Base-by-base conservation (phyloP, 768 basidiomycete species). In the Tephrocybe sp. region DNA sequence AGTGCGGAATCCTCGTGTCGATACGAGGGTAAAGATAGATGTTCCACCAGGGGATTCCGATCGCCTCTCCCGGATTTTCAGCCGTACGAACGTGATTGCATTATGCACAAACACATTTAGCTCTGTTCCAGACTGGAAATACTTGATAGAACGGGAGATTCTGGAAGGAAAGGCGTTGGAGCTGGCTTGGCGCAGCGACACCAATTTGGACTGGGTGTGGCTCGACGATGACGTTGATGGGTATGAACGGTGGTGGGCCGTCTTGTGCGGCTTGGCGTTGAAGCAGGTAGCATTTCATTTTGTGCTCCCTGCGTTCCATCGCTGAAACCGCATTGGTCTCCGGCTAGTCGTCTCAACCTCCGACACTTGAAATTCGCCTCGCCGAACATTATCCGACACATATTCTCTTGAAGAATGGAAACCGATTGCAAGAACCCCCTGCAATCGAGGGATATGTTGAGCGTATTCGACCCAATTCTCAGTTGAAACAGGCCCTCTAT, bases 161-260 rank as follows among this genome's bases (percentile, higher is more conserved):
- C 66, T 58, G 40, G 66, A 74, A 39, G 90, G 89, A 18, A 78
- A 77, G 44, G 66, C 68, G 7, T 67, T 94, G 30, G 78, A 84
- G 61, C 72, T 97, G 31, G 88, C 83, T 36, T 97, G 94, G 94
- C 76, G 88, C 31, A 62, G 75, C 23, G 81, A 75, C 18, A 81
- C 83, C 2, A 78, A 80, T 52, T 63, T 97, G 40, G 94, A 97
- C 60, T 97, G 94, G 94, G 72, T 94, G 22, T 86, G 86, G 78
- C 73, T 84, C 30, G 76, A 83, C n/a, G 70, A 77, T 21, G 86
- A 88, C 56, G 71, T 86, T 0, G 72, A 79, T 27, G 88, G 83
- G 9, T 70, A 77, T 42, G 56, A 65, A 18, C 74, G 93, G 39
- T 73, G 76, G 21, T 93, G 88, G 87, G 77, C 79, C 1, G 80